These are phyloP conservation scores for Penicillium daleae DNA, from an alignment of 495 filamentous ascomycete species.

Conservation along the genomic window DNA sequence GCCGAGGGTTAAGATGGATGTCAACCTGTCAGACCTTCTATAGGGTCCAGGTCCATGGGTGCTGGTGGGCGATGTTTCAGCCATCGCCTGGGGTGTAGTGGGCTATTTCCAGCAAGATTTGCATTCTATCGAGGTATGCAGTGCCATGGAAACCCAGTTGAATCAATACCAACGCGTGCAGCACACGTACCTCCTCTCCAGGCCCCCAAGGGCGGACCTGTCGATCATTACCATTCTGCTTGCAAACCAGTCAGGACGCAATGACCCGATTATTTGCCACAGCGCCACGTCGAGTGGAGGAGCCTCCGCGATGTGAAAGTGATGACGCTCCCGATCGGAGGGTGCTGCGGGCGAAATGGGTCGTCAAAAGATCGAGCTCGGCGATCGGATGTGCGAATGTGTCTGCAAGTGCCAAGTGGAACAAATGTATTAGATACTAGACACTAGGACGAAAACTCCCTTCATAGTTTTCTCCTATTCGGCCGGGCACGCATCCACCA, in stretches of 20 bases:
- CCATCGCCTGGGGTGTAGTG: neutral
- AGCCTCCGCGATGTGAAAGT: neutral
- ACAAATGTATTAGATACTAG: too few species aligned
- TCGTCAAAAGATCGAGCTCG: conserved; percentile 23
- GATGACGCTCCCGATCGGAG: conserved; percentile 17
- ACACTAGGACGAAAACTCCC: conserved; percentile 4
- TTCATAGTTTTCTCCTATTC: conserved; percentile 18
- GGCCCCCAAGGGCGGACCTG: neutral
- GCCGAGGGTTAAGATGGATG: neutral
- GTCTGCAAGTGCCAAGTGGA: too few species aligned
- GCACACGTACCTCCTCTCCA: neutral
- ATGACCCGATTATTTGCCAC: conserved; percentile 23
- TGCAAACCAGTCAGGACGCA: neutral
- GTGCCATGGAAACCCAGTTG: conserved; percentile 6
- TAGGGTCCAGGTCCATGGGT: conserved; percentile 10
- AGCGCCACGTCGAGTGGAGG: conserved; percentile 4
- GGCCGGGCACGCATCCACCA: neutral
- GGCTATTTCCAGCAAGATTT: neutral
- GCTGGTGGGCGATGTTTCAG: conserved; percentile 11
- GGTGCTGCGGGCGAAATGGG: conserved; percentile 13
- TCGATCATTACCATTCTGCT: conserved; percentile 4
- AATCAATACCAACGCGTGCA: neutral
- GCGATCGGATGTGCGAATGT: conserved; percentile 15
- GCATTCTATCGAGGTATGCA: neutral
- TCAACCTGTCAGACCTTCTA: conserved; percentile 8